A percentile compares a stretch with the other conserved stretches of the same genome.
Evolutionary conservation across 2,329 filamentous ascomycete species (phyloP).

Genomic region (Elsinoe ampelina): DNA sequence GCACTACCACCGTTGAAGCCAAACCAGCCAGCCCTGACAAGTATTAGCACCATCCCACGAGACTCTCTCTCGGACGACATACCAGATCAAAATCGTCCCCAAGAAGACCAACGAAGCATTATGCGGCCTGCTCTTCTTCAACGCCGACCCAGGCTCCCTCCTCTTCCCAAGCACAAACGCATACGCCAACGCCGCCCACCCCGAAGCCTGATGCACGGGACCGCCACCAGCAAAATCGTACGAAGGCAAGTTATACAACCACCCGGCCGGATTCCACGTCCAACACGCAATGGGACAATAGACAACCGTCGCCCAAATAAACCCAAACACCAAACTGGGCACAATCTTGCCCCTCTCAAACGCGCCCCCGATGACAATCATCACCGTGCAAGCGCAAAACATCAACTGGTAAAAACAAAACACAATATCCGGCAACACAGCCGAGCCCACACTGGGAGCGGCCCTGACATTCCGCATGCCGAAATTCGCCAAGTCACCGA

Average conservation of each 20-base stretch:
- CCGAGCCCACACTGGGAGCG: constrained; percentile 50
- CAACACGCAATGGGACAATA: constrained; percentile 56
- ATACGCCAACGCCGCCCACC: constrained; percentile 55
- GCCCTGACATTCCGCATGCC: constrained; percentile 52
- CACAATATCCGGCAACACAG: constrained; percentile 53
- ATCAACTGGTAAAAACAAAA: constrained; percentile 58
- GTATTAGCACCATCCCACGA: constrained; percentile 17
- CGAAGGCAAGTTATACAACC: constrained; percentile 52
- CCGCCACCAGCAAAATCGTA: constrained; percentile 55
- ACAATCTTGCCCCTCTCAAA: constrained; percentile 57
- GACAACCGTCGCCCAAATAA: constrained; percentile 56
- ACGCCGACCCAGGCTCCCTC: constrained; percentile 38
- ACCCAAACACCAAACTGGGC: constrained; percentile 54
- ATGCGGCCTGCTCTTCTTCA: constrained; percentile 49
- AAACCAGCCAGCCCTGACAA: constrained; percentile 42
- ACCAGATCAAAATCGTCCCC: constrained; percentile 57
- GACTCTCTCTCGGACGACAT: constrained; percentile 27
- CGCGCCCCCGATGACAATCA: constrained; percentile 56
- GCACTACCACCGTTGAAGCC: constrained; percentile 51
- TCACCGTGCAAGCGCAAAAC: constrained; percentile 53
- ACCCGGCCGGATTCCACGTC: constrained; percentile 60
- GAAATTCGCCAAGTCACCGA: constrained; percentile 53
- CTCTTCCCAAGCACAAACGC: constrained; percentile 55
- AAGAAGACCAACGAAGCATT: constrained; percentile 56
- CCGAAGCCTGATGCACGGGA: constrained; percentile 55